phyloP scores from a whole-genome alignment of 2,329 filamentous ascomycete species.

The Orbilia oligospora region DNA sequence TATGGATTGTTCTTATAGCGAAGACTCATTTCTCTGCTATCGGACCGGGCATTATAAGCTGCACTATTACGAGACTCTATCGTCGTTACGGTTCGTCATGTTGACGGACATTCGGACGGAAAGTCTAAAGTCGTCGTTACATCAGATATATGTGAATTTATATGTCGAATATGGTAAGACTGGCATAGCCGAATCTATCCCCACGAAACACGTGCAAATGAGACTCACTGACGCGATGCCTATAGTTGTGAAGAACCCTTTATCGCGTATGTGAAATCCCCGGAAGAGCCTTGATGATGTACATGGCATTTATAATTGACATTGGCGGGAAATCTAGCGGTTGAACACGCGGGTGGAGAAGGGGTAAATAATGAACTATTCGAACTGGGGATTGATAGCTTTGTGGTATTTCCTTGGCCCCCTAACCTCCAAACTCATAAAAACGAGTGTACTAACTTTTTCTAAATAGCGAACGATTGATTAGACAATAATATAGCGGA shows the following conservation, averaged over 20 bases:
- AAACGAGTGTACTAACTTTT: background rate
- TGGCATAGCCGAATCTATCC: conserved; percentile 14
- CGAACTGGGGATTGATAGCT: conserved; percentile 81
- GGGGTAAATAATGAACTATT: conserved; percentile 81
- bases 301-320: conserved; percentile 33
- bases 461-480: conserved; percentile 40
- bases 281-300: background rate
- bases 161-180: conserved; percentile 91
- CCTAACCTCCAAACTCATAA: background rate
- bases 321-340: conserved; percentile 66
- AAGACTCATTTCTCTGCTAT: conserved; percentile 85
- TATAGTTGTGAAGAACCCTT: conserved; percentile 78
- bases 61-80: conserved; percentile 98
- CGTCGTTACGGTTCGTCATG: conserved; percentile 96
- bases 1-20: conserved; percentile 45
- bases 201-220: background rate
- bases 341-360: conserved; percentile 78
- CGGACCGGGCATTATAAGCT: conserved; percentile 96
- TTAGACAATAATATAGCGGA: background rate
- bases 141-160: conserved; percentile 98
- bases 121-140: conserved; percentile 92
- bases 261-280: conserved; percentile 69
- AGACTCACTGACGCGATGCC: conserved; percentile 16
- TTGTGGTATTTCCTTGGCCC: conserved; percentile 71
- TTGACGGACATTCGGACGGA: conserved; percentile 89